phyloP scores from a whole-genome alignment of 306 rosid genomes.

The Benincasa hispida region DNA sequence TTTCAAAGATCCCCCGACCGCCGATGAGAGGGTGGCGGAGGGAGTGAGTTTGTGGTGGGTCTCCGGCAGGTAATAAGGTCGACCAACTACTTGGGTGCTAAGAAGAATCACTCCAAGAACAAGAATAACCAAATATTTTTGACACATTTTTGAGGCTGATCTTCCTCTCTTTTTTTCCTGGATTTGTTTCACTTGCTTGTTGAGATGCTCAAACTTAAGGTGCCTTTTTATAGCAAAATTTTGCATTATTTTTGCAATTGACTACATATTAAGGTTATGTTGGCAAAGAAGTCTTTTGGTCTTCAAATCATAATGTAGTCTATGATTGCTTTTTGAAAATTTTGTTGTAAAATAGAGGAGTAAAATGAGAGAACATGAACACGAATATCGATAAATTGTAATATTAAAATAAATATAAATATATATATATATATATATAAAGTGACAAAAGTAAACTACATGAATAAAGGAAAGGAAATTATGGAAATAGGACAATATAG shows the following conservation, averaged over 20 bases:
- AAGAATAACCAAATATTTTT: neutral
- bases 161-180: neutral
- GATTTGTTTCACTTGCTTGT: neutral
- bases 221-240: neutral
- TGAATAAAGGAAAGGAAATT: no score
- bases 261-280: no score
- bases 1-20: neutral
- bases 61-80: neutral
- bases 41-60: neutral
- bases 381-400: no score
- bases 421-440: no score
- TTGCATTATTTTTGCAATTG: constrained; percentile 5
- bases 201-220: neutral
- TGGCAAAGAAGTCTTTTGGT: no score
- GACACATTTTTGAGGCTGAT: neutral
- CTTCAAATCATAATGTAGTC: no score
- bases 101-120: neutral
- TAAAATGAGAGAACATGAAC: no score
- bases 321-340: no score
- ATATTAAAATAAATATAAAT: no score
- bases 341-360: no score
- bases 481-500: no score
- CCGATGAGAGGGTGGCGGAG: neutral
- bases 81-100: neutral
- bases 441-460: no score